Percentiles rank a stretch among this genome's conserved stretches.
Evolutionary conservation across 139 green algal genomes (phyloP).

Genomic region (Marvania coccoides): DNA sequence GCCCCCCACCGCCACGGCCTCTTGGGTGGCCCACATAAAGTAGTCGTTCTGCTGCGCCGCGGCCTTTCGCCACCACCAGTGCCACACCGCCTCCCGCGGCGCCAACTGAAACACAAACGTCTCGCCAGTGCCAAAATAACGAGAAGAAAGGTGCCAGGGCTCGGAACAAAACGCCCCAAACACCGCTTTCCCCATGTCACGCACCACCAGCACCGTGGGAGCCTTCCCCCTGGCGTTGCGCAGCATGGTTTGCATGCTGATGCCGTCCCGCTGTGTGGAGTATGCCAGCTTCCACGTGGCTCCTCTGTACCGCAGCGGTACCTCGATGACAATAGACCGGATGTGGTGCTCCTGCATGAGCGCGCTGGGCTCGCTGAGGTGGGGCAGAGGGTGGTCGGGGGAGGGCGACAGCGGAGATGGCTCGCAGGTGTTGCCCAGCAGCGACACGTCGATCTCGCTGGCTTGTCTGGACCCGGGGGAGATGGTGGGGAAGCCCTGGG

Average conservation of each 20-base stretch:
- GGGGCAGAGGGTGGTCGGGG: not conserved
- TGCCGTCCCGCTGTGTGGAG: slow-evolving; percentile 23
- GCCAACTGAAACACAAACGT: slow-evolving; percentile 28
- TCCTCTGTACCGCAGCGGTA: slow-evolving; percentile 14
- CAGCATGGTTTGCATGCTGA: slow-evolving; percentile 27
- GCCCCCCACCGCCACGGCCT: slow-evolving; percentile 28
- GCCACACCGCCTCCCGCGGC: slow-evolving; percentile 3
- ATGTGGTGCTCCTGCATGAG: slow-evolving; percentile 16
- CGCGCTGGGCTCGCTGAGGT: not conserved
- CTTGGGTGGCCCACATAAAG: slow-evolving; percentile 24
- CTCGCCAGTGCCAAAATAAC: slow-evolving; percentile 29
- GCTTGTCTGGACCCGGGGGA: not conserved
- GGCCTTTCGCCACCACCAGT: slow-evolving; percentile 8
- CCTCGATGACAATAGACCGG: not conserved
- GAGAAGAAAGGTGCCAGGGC: slow-evolving; percentile 19
- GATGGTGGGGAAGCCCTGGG: not conserved
- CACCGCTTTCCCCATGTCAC: slow-evolving; percentile 22
- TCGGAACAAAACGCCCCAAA: slow-evolving; percentile 34
- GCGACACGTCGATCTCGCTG: not conserved
- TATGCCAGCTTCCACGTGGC: slow-evolving; percentile 24
- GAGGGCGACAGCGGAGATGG: not conserved
- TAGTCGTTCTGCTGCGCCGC: slow-evolving; percentile 22
- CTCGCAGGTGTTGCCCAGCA: not conserved
- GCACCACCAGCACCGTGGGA: slow-evolving; percentile 29
- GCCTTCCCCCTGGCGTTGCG: not conserved